phyloP scores from a whole-genome alignment of 208 protist species.

The Acanthamoeba royreba region DNA sequence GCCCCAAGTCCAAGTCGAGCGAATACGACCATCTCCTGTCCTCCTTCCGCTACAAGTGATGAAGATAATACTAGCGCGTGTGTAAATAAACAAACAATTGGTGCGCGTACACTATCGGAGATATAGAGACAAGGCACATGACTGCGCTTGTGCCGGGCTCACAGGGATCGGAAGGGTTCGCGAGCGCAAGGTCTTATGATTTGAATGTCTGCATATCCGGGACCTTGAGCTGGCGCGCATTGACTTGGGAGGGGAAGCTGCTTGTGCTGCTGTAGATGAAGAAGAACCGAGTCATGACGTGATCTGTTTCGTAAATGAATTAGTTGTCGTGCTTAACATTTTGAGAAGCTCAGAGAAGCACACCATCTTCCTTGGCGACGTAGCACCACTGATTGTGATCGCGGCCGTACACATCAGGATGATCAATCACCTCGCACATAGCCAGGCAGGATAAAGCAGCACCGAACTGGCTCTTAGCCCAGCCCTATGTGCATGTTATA shows the following conservation, averaged over 20 bases:
- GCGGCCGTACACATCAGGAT: conserved; percentile 17
- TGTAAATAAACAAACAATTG: too few species aligned
- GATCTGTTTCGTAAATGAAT: neutral
- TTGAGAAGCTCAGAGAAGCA: neutral
- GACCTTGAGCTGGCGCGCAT: neutral
- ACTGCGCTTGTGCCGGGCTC: too few species aligned
- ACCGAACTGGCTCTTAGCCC: conserved; percentile 30
- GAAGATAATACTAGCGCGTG: too few species aligned
- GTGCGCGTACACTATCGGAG: too few species aligned
- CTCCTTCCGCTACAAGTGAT: too few species aligned
- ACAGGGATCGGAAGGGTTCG: too few species aligned
- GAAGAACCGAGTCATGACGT: conserved; percentile 68
- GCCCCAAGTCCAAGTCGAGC: too few species aligned
- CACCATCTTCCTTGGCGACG: conserved; percentile 28
- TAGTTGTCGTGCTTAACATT: neutral
- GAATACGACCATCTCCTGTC: too few species aligned
- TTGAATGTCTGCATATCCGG: neutral
- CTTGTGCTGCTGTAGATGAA: conserved; percentile 57
- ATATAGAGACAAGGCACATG: too few species aligned
- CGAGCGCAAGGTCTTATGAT: too few species aligned
- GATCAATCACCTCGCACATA: conserved; percentile 57
- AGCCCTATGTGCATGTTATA: neutral
- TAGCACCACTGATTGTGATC: conserved; percentile 44
- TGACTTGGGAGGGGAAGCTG: neutral
- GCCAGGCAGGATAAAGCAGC: conserved; percentile 48